Evolutionary conservation across 2,329 filamentous ascomycete genomes (phyloP).

Genomic region (Paecilomyces formosus): DNA sequence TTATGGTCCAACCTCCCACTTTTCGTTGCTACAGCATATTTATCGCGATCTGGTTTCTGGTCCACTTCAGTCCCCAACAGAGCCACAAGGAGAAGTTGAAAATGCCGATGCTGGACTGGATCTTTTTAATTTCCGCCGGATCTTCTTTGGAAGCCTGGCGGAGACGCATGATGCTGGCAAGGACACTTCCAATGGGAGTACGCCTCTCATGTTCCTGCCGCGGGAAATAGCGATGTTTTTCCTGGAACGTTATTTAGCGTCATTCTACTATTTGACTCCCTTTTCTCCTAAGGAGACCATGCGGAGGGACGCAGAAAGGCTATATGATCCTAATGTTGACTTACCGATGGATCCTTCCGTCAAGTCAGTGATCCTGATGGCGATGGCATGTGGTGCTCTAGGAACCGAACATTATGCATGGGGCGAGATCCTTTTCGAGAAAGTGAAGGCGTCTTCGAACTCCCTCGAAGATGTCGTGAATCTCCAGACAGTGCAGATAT

Average conservation of each 20-base stretch:
- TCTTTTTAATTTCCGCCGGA: slow-evolving; percentile 29
- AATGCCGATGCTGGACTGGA: slow-evolving; percentile 32
- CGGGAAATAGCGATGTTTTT: slow-evolving; percentile 30
- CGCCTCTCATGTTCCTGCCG: slow-evolving; percentile 30
- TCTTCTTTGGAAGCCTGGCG: slow-evolving; percentile 34
- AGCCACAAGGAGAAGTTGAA: slow-evolving; percentile 25
- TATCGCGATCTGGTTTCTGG: slow-evolving; percentile 25
- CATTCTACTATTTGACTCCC: slow-evolving; percentile 33
- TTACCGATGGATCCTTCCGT: slow-evolving; percentile 21
- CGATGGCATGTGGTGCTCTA: slow-evolving; percentile 30
- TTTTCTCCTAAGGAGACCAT: slow-evolving; percentile 28
- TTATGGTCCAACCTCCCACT: slow-evolving; percentile 42
- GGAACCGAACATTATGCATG: slow-evolving; percentile 33
- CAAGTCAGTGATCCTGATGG: slow-evolving; percentile 31
- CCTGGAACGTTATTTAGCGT: slow-evolving; percentile 34
- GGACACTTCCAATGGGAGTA: slow-evolving; percentile 7
- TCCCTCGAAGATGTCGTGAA: slow-evolving; percentile 40
- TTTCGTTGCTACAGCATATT: slow-evolving; percentile 35
- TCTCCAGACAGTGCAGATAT: slow-evolving; percentile 36
- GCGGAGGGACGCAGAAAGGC: slow-evolving; percentile 24
- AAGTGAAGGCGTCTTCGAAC: slow-evolving; percentile 31
- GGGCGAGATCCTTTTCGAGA: slow-evolving; percentile 36
- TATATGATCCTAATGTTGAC: slow-evolving; percentile 19
- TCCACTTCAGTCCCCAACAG: slow-evolving; percentile 1
- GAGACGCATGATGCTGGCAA: slow-evolving; percentile 24